These are phyloP conservation scores for Coemansia furcata DNA, from an alignment of 192 early-diverging fungal genomes.

Conservation along the genomic window DNA sequence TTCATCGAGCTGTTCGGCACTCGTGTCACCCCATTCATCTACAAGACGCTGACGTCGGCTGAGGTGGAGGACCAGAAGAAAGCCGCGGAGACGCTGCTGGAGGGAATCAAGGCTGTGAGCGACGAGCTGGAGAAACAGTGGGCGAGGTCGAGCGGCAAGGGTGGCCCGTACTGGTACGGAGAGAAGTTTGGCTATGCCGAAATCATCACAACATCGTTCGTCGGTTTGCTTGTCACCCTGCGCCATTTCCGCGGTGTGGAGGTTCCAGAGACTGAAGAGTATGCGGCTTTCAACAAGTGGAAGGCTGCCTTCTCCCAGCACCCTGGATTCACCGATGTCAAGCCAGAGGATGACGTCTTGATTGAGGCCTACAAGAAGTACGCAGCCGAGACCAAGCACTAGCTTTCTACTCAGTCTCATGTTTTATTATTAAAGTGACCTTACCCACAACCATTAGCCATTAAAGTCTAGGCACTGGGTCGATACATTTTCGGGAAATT, in stretches of 20 bases:
- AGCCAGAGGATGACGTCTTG: slow-evolving; percentile 7
- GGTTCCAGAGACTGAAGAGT: slow-evolving; percentile 38
- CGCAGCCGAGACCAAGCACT: slow-evolving; percentile 2
- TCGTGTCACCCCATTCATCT: slow-evolving; percentile 18
- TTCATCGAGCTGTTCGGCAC: slow-evolving; percentile 31
- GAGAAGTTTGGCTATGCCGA: slow-evolving; percentile 26
- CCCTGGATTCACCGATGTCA: slow-evolving; percentile 22
- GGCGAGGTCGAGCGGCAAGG: slow-evolving; percentile 23
- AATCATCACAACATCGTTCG: slow-evolving; percentile 21
- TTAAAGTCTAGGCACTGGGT: not conserved
- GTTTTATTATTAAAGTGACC: not conserved
- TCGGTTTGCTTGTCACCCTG: slow-evolving; percentile 8
- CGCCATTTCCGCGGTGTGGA: slow-evolving; percentile 21
- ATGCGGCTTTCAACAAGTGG: slow-evolving; percentile 32
- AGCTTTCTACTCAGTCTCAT: not conserved
- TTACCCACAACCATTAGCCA: not conserved
- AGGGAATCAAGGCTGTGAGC: slow-evolving; percentile 9
- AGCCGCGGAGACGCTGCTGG: slow-evolving; percentile 9
- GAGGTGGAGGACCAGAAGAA: slow-evolving; percentile 21
- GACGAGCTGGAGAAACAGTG: slow-evolving; percentile 31
- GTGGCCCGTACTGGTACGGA: slow-evolving; percentile 33
- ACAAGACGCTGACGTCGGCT: slow-evolving; percentile 2
- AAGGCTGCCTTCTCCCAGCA: slow-evolving; percentile 16
- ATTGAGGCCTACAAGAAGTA: slow-evolving; percentile 26
- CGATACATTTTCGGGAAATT: not conserved